These are phyloP conservation scores for Aspergillus thermomutatus DNA, from an alignment of 2,329 filamentous ascomycete species.

Conservation along the genomic window DNA sequence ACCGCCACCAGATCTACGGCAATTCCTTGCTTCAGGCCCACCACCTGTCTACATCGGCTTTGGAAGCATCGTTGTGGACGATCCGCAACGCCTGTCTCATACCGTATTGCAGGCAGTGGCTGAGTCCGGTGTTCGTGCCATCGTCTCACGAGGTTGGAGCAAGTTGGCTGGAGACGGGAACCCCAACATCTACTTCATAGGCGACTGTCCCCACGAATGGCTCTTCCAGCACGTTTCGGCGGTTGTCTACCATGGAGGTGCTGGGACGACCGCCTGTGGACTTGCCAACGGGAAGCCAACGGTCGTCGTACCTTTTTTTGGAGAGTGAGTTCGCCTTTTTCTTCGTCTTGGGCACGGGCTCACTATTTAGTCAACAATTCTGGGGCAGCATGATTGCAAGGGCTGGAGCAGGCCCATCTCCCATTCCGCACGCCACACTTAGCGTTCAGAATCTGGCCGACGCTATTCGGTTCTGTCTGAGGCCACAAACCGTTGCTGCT, in stretches of 20 bases:
- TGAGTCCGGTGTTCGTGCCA: slow-evolving; percentile 47
- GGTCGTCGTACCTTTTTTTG: slow-evolving; percentile 56
- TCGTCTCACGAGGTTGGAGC: slow-evolving; percentile 56
- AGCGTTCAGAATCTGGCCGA: slow-evolving; percentile 43
- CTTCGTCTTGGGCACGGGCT: not conserved
- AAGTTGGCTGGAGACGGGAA: slow-evolving; percentile 38
- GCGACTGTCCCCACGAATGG: slow-evolving; percentile 58
- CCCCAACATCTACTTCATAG: slow-evolving; percentile 48
- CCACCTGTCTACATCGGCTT: slow-evolving; percentile 57
- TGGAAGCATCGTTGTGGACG: slow-evolving; percentile 54
- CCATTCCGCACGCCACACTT: slow-evolving; percentile 47
- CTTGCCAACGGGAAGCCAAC: slow-evolving; percentile 52
- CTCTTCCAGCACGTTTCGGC: slow-evolving; percentile 54
- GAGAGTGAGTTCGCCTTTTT: slow-evolving; percentile 36
- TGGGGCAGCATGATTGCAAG: slow-evolving; percentile 53
- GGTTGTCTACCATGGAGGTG: slow-evolving; percentile 59
- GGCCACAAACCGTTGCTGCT: slow-evolving; percentile 31
- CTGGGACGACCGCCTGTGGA: slow-evolving; percentile 57
- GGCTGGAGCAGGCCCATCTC: slow-evolving; percentile 48
- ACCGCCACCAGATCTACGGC: slow-evolving; percentile 38
- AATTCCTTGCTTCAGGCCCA: slow-evolving; percentile 47
- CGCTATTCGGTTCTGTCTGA: slow-evolving; percentile 46
- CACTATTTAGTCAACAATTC: slow-evolving; percentile 44
- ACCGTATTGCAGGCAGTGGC: slow-evolving; percentile 49
- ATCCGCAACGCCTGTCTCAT: slow-evolving; percentile 44